Evolutionary conservation across 208 protist genomes (phyloP).

Genomic region (Naegleria gruberi): DNA sequence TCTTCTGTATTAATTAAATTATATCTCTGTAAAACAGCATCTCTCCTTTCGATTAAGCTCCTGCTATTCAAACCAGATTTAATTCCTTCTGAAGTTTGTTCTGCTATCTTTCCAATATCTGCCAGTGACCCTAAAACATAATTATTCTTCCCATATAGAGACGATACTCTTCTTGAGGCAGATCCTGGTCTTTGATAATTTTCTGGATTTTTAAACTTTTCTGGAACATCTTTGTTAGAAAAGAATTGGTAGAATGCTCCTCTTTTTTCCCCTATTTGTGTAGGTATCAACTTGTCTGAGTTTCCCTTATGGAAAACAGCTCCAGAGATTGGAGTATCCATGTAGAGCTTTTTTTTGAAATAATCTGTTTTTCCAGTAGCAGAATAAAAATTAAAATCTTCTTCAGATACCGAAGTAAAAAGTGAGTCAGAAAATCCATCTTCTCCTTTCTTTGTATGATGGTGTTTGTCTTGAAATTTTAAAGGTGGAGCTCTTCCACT

Average conservation of each 20-base stretch:
- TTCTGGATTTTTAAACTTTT: slow-evolving; percentile 8
- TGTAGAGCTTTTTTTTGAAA: not conserved
- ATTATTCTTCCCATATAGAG: not conserved
- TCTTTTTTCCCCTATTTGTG: not conserved
- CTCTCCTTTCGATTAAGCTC: not conserved
- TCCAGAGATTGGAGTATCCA: not conserved
- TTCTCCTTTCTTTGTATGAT: not conserved
- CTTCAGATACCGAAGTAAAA: not conserved
- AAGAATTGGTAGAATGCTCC: not conserved
- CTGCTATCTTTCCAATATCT: not conserved
- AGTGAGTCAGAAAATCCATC: no score
- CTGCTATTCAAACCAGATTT: not conserved
- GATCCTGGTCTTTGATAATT: not conserved
- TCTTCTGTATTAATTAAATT: not conserved
- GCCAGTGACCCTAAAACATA: not conserved
- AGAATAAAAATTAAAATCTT: slow-evolving; percentile 13
- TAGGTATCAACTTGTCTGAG: not conserved
- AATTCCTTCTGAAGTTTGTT: not conserved
- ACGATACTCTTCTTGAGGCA: not conserved
- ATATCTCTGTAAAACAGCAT: not conserved
- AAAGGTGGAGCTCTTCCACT: not conserved
- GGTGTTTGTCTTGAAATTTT: not conserved
- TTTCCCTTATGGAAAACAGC: not conserved
- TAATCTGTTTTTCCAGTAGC: not conserved
- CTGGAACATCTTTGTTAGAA: not conserved